Evolutionary conservation across 345 rosid genomes (phyloP).

Genomic region (Nasturtium officinale): DNA sequence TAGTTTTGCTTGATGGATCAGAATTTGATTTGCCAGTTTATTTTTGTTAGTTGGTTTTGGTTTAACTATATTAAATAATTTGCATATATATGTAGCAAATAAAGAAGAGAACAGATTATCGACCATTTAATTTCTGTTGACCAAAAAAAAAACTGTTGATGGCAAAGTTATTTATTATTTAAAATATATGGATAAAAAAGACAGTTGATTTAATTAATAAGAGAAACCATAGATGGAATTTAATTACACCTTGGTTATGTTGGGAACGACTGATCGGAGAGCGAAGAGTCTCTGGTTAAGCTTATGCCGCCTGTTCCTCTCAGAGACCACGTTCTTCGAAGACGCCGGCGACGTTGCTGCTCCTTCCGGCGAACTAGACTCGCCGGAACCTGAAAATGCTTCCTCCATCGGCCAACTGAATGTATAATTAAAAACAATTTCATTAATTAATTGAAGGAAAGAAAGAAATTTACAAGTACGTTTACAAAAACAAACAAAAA

Average conservation of each 20-base stretch:
- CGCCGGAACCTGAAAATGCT: constrained; percentile 60
- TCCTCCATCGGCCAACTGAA: constrained; percentile 61
- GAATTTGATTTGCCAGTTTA: neutral
- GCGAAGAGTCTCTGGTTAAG: constrained; percentile 87
- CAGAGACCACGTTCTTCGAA: constrained; percentile 77
- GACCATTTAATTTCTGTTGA: constrained; percentile 26
- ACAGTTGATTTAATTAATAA: constrained; percentile 15
- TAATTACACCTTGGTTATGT: constrained; percentile 39
- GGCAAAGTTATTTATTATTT: constrained; percentile 7
- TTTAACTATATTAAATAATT: constrained; percentile 6
- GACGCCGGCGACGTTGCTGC: constrained; percentile 68
- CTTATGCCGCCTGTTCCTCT: constrained; percentile 81
- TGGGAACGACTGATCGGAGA: constrained; percentile 89
- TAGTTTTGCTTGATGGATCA: constrained; percentile 6
- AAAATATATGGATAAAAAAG: constrained; percentile 1
- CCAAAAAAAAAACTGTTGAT: neutral
- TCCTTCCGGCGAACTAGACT: constrained; percentile 94
- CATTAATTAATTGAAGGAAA: neutral
- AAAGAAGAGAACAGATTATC: neutral
- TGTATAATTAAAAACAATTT: neutral
- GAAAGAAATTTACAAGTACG: neutral
- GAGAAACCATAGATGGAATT: constrained; percentile 20
- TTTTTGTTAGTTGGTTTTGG: constrained; percentile 35
- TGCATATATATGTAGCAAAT: too few relatives aligned
- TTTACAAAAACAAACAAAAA: too few relatives aligned